Evolutionary conservation across 192 early-diverging fungal genomes (phyloP), one percentile per base, ranked within the genome.

Genomic region (Umbelopsis sp.): DNA sequence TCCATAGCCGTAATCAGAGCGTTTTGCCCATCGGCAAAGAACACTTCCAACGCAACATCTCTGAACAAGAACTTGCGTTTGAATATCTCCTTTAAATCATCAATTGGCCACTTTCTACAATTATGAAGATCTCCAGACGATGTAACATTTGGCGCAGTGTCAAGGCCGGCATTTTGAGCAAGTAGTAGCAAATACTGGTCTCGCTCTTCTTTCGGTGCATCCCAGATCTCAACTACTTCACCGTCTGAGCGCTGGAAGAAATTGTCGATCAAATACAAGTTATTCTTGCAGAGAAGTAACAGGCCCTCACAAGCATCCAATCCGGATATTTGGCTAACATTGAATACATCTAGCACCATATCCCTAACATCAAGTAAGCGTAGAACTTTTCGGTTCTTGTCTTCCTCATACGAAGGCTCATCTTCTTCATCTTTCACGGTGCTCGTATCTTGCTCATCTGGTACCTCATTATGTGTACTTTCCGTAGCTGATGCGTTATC

Each of bases 21-120:
- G 74, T 87, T 92, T 6, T 86, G 84, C 11, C 88, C 86, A 75
- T 95, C 91, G 1, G 81, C 72, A 72, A 95, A 93, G 71, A 95
- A 95, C 23, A 93, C 73, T 76, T 95, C 94, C 9, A 94, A 46
- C 12, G 91, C 93, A 47, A 89, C 87, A 66, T 91, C 90, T 27
- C 91, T 53, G 58, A 90, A 90, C 3, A 88, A 71, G 55, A 87
- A 90, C 67, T 82, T 76, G 46, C 88, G 65, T 65, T 88, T 87
- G 68, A 89, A 86, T 1, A 92, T 82, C 69, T 91, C 89, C 45
- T 83, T 80, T 30, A 91, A 81, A 72, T 91, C 90, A 16, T 84
- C 84, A 47, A 80, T 85, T 27, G 83, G 78, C 69, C 82, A 85
- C 66, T 83, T 83, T 21, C 78, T 68, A 67, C 84, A 86, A 2